Conservation (phyloP, 176 grass and related monocot genomes). For the Carex myosuroides region DNA sequence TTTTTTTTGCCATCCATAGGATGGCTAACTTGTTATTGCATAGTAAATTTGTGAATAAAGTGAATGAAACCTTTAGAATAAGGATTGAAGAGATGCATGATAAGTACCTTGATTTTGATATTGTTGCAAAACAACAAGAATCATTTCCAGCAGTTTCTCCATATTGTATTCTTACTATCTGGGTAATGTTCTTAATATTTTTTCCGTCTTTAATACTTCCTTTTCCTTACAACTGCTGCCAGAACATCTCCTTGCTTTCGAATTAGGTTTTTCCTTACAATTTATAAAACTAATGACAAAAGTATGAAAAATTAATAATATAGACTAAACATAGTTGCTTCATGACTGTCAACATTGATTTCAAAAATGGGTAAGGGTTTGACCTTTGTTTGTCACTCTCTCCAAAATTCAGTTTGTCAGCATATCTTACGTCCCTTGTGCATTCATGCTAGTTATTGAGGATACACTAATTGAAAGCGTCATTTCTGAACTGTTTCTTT, state of each 20-base stretch:
- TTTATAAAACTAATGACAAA: not conserved
- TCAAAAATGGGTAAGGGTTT: not conserved
- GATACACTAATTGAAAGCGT: not conserved
- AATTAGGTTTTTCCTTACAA: not conserved
- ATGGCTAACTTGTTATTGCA: not conserved
- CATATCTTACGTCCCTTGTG: not conserved
- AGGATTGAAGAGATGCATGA: not conserved
- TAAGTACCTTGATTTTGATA: not conserved
- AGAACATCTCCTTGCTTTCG: not conserved
- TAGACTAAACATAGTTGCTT: not conserved
- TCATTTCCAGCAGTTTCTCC: not conserved
- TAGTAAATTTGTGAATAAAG: not conserved
- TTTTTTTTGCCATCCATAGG: not conserved
- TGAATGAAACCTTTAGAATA: not conserved
- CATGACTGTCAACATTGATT: conserved; percentile 9
- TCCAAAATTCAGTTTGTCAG: not conserved
- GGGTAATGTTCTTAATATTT: not conserved
- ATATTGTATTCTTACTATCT: not conserved
- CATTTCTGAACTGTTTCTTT: not conserved
- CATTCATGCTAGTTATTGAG: conserved; percentile 2
- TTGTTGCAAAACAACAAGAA: not conserved
- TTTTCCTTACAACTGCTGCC: not conserved
- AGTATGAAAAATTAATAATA: not conserved
- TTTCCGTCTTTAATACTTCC: not conserved
- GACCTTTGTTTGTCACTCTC: conserved; percentile 8